These are phyloP conservation scores for Plasmodium knowlesi DNA, from an alignment of 169 alveolate species.

Conservation along the genomic window DNA sequence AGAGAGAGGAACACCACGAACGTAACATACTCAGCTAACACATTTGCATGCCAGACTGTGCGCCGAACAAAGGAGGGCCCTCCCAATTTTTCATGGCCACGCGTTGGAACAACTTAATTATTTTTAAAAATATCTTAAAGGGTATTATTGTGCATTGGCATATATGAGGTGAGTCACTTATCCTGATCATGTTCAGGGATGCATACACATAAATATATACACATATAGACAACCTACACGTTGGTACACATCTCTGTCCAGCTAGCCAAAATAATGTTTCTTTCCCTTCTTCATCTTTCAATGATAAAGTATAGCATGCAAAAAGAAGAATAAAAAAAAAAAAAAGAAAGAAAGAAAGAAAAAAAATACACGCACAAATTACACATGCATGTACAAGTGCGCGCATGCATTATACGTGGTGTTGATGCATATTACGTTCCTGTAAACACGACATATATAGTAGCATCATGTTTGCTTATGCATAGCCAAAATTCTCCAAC, in stretches of 20 bases:
- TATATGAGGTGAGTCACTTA: background rate
- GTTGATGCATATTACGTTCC: background rate
- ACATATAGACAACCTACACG: background rate
- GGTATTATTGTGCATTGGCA: background rate
- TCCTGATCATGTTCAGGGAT: background rate
- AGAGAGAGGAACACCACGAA: background rate
- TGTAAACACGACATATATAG: too few relatives aligned
- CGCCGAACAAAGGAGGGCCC: background rate
- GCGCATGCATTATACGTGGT: background rate
- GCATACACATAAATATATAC: background rate
- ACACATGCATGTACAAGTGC: background rate
- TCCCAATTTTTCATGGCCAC: background rate
- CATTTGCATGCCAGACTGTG: background rate
- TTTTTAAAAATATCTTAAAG: background rate
- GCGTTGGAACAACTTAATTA: background rate
- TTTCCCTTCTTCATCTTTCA: background rate
- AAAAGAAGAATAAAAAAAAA: constrained; percentile 26
- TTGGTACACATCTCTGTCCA: background rate
- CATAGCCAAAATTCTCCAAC: constrained; percentile 62
- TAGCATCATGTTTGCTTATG: background rate
- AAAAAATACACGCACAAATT: background rate
- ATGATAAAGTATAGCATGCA: background rate
- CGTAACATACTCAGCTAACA: background rate
- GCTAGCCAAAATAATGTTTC: background rate
- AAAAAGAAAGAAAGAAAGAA: constrained; percentile 20